Evolutionary conservation across 1,284 basidiomycete genomes (phyloP).

Genomic region (Rhodotorula glutinis): DNA sequence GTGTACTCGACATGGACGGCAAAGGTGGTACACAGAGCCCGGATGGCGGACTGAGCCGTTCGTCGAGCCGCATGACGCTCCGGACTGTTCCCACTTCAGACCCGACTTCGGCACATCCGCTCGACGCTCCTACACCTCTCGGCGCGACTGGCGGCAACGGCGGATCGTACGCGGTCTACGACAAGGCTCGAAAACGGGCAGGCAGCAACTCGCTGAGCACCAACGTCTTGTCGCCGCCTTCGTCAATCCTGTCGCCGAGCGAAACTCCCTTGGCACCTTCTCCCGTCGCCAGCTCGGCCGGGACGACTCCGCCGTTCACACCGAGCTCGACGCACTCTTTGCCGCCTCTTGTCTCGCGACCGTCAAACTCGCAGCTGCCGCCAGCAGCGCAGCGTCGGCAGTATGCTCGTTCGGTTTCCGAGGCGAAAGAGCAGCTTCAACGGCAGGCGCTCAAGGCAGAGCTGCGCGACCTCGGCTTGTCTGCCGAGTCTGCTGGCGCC

Average conservation of each 20-base stretch:
- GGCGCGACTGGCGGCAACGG: not conserved
- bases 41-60: not conserved
- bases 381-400: constrained; percentile 9
- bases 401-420: constrained; percentile 28
- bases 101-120: constrained; percentile 6
- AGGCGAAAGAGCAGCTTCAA: constrained; percentile 35
- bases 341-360: constrained; percentile 34
- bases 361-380: constrained; percentile 33
- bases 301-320: constrained; percentile 18
- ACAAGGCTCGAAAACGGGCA: constrained; percentile 10
- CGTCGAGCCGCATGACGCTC: constrained; percentile 9
- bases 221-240: not conserved
- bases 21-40: not conserved
- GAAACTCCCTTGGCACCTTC: not conserved
- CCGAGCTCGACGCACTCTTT: constrained; percentile 16
- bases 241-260: constrained; percentile 3
- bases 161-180: constrained; percentile 26
- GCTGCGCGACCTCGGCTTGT: constrained; percentile 35
- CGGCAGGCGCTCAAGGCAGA: constrained; percentile 39
- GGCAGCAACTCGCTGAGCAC: not conserved
- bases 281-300: not conserved
- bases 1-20: not conserved
- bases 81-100: constrained; percentile 4
- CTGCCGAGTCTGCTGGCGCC: constrained; percentile 31
- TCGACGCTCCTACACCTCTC: not conserved